Base-by-base conservation (phyloP, 441 rosid species). In the Hura crepitans region DNA sequence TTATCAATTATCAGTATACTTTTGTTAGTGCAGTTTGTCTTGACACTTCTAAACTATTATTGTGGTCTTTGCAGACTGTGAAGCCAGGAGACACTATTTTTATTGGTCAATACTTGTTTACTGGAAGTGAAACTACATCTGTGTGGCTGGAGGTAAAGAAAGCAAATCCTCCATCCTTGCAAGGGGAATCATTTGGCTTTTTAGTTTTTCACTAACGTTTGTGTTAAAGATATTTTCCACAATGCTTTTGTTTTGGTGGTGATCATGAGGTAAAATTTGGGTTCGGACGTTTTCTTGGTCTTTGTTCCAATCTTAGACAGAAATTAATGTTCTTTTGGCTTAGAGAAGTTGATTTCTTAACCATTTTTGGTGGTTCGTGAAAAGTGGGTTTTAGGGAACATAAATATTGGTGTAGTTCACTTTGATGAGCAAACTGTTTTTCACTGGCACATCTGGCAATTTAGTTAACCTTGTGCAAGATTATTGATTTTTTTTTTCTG, bases 51-150 rank as follows among this genome's bases (percentile, higher is more conserved):
- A 55, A 51, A 65, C 33, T 5, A 51, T 65, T 54, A n/a, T 53
- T 76, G 77, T 74, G 68, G 60, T 74, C 74, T 80, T 82, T 78
- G 72, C 86, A 93, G 98, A 86, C 95, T 15, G 97, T 96, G 74
- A 93, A 90, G 77, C 81, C 76, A 60, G 99, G 98, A 67, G 99
- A 96, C 77, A 96, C 98, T 61, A 91, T 93, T 78, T 96, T 93
- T 70, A 62, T 90, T 46, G 99, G 99, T 54, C 98, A 96, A 49
- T 91, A 96, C 85, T 83, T 93, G 45, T 96, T 96, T 79, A 91
- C 97, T 42, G 97, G 99, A 65, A 93, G 96, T 84, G 99, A 96
- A 83, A 91, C 97, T 64, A 93, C 98, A 72, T 93, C 99, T 51
- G 99, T 91, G 4, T 96, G 97, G 98, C 86, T 91, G 62, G 99